Conservation (phyloP, 2,329 filamentous ascomycete genomes). For the Chaetomium globosum region DNA sequence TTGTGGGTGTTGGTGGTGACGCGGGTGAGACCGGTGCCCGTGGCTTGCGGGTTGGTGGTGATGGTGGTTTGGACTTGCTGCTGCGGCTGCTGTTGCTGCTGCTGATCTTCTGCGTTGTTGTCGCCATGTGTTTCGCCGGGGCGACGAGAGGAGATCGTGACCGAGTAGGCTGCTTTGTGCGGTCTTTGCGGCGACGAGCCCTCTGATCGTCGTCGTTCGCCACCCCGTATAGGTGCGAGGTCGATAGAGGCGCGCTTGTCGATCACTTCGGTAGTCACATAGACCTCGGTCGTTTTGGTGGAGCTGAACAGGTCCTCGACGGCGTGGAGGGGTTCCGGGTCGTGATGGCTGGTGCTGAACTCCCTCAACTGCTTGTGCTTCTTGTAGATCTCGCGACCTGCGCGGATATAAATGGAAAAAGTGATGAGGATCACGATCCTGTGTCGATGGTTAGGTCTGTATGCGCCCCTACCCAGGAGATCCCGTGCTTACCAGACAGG, state of each 20-base stretch:
- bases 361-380: constrained; percentile 64
- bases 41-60: constrained; percentile 26
- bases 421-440: constrained; percentile 65
- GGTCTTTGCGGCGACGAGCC: constrained; percentile 16
- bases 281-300: constrained; percentile 65
- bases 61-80: constrained; percentile 29
- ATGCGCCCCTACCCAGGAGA: background rate
- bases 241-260: constrained; percentile 40
- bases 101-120: constrained; percentile 19
- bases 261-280: constrained; percentile 58
- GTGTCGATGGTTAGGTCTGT: constrained; percentile 27
- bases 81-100: background rate
- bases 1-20: constrained; percentile 28
- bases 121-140: constrained; percentile 36
- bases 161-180: constrained; percentile 48
- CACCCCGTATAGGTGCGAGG: constrained; percentile 39
- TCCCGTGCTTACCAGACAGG: constrained; percentile 62
- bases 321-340: constrained; percentile 45
- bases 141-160: constrained; percentile 52
- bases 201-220: constrained; percentile 36
- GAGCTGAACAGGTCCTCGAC: constrained; percentile 52
- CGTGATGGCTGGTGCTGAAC: constrained; percentile 54
- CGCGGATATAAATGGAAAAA: constrained; percentile 65
- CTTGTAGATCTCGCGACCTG: constrained; percentile 68
- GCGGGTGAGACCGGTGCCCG: constrained; percentile 21